Evolutionary conservation across 2,329 filamentous ascomycete genomes (phyloP), one percentile per base, ranked within the genome.

Genomic region (Nemania diffusa): DNA sequence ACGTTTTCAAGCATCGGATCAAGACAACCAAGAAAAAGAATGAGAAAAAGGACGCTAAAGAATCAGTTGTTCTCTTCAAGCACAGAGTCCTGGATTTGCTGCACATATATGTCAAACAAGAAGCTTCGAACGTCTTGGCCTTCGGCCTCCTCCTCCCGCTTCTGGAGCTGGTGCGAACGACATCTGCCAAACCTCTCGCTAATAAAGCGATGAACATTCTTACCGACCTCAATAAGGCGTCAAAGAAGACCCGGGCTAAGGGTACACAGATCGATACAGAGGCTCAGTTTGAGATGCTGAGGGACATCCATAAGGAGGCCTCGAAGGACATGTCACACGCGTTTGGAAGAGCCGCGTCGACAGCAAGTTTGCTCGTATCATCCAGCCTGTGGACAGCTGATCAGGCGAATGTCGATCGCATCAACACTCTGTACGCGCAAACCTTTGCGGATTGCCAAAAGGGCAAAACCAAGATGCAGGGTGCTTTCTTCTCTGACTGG

Each of bases 11-110:
- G 71, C 90, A 94, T 71, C 89, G 90, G 56, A 88, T 87, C 71
- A 90, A 93, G 78, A 83, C 83, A 17, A 82, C 83, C 1, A 90
- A 86, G 77, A 91, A 91, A 76, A 96, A 94, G 81, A 92, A 94
- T 79, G 90, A 96, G 76, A 91, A 92, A 74, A 93, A 93, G 76
- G 91, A 95, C 67, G 94, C 95, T 62, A 96, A 93, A 77, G 92
- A 95, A 72, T 93, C 90, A 22, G 92, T 98, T 76, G 83, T 97
- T 74, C 94, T 95, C 80, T 97, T 99, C 86, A 99, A 99, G 83
- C 92, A 93, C 79, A 92, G 94, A 48, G 91, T 97, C 5, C 87
- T 98, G 4, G 96, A 98, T 76, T 86, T 98, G 0, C 84, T 98
- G 11, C 88, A 91, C 67, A 91, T 96, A 70, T 98, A 93, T 79